A percentile compares a stretch with the other conserved stretches of the same genome.
These are phyloP conservation scores for Ascochyta viciae-villosae DNA, from an alignment of 2,329 filamentous ascomycete species.

Conservation along the genomic window DNA sequence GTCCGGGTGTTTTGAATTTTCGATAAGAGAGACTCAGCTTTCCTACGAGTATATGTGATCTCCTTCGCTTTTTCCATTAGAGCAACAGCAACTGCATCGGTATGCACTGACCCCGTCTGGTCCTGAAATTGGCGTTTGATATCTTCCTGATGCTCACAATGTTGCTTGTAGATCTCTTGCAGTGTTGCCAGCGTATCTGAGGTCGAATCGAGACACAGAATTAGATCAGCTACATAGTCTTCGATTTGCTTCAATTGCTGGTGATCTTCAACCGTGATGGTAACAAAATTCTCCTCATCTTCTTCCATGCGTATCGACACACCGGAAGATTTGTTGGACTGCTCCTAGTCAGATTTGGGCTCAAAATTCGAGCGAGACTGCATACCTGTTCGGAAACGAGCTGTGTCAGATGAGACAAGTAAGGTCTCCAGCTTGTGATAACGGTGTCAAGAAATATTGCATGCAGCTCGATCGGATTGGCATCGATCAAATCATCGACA, in stretches of 20 bases:
- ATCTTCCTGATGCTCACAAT: background rate
- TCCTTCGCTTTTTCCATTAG: background rate
- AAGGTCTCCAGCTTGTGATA: conserved; percentile 28
- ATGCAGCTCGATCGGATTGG: conserved; percentile 37
- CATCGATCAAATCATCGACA: background rate
- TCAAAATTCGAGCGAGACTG: no score
- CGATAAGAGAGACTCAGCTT: background rate
- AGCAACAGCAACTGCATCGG: background rate
- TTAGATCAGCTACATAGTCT: conserved; percentile 25
- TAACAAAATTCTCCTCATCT: conserved; percentile 13
- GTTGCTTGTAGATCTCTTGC: background rate
- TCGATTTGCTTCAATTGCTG: conserved; percentile 31
- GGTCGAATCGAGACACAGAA: conserved; percentile 30
- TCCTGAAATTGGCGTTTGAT: background rate
- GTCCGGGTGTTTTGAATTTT: conserved; percentile 6
- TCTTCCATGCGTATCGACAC: background rate
- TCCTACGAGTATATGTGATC: background rate
- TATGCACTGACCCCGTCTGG: background rate
- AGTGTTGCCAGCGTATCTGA: conserved; percentile 23
- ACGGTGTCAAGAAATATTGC: conserved; percentile 28
- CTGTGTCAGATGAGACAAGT: conserved; percentile 20
- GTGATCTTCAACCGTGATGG: conserved; percentile 26
- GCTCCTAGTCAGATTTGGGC: background rate
- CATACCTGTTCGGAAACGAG: conserved; percentile 2
- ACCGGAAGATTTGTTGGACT: background rate